Evolutionary conservation across 1,284 basidiomycete species (phyloP), one percentile per base, ranked within the genome.

Genomic region (Ceratobasidium sp.): DNA sequence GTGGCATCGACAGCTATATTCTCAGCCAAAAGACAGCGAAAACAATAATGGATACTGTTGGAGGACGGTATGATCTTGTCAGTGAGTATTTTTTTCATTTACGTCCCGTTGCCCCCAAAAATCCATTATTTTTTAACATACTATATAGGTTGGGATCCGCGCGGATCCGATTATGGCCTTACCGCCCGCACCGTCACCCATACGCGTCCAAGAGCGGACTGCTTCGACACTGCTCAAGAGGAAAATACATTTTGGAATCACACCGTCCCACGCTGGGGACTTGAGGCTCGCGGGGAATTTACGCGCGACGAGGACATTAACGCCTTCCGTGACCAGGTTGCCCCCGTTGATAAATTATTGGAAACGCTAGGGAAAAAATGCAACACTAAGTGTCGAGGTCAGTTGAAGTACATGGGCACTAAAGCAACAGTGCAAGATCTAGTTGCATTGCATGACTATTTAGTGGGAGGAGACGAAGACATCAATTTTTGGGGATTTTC

Each of bases 401-500:
- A 20, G 2, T 13, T 68, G 15, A 15, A 8, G 26, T 68, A 68
- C 51, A 49, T 68, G 15, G 66, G 66, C 3, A 68, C 66, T 7
- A 49, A n/a, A 15, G 58, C 58, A 5, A 54, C 60, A 20, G 67
- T 76, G 1, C 23, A 76, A 8, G 76, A 77, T 49, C 58, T 77
- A 53, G 26, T 77, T 39, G 58, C 73, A 2, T 45, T 77, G n/a
- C 28, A 58, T n/a, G 63, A 77, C n/a, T 20, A 28, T 31, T 6
- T 76, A 2, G 76, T 35, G 26, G 61, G 60, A 1, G 47, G 2
- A n/a, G 33, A 33, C 3, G 8, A 42, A 13, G 53, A 26, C 23
- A 51, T 77, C 49, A 65, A 77, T 26, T 77, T 66, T 33, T 77
- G 75, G 76, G 76, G 76, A 5, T 56, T 76, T 26, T 68, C 66